Evolutionary conservation across 352 stramenopile species (phyloP).

Genomic region (Pythium pectinolyticum): DNA sequence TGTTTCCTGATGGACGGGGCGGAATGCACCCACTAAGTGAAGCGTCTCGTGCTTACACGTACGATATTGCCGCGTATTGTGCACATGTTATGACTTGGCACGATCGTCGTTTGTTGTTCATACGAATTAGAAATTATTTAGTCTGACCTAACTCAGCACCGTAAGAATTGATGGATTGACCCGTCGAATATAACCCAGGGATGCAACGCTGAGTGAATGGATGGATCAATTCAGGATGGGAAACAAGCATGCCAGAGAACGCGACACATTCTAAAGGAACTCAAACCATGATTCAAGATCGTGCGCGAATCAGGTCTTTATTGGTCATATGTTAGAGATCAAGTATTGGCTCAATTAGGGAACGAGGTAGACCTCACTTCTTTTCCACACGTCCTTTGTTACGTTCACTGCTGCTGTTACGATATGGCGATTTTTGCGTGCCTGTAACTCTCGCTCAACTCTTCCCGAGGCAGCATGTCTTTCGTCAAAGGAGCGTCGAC

Average conservation of each 20-base stretch:
- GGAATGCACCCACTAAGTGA: constrained; percentile 6
- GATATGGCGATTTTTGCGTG: constrained; percentile 29
- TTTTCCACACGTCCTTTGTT: constrained; percentile 28
- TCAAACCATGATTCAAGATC: constrained; percentile 26
- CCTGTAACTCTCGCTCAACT: constrained; percentile 12
- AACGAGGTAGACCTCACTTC: constrained; percentile 17
- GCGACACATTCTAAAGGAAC: constrained; percentile 5
- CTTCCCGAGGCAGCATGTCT: neutral
- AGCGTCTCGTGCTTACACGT: constrained; percentile 13
- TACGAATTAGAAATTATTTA: constrained; percentile 31
- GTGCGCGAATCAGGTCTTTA: constrained; percentile 23
- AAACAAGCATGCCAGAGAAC: neutral
- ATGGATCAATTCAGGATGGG: neutral
- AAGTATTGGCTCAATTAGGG: constrained; percentile 23
- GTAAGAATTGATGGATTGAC: constrained; percentile 29
- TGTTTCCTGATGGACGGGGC: constrained; percentile 24
- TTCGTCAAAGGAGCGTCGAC: neutral
- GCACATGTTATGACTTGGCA: constrained; percentile 27
- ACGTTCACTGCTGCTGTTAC: constrained; percentile 35
- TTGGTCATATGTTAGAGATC: constrained; percentile 23
- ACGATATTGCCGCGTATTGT: constrained; percentile 19
- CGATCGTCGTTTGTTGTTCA: constrained; percentile 23
- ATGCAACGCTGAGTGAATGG: too few relatives aligned
- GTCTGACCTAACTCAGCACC: constrained; percentile 27
- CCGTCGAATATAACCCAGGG: neutral